Evolutionary conservation across 2,329 filamentous ascomycete species (phyloP).

Genomic region (Claviceps quebecensis): DNA sequence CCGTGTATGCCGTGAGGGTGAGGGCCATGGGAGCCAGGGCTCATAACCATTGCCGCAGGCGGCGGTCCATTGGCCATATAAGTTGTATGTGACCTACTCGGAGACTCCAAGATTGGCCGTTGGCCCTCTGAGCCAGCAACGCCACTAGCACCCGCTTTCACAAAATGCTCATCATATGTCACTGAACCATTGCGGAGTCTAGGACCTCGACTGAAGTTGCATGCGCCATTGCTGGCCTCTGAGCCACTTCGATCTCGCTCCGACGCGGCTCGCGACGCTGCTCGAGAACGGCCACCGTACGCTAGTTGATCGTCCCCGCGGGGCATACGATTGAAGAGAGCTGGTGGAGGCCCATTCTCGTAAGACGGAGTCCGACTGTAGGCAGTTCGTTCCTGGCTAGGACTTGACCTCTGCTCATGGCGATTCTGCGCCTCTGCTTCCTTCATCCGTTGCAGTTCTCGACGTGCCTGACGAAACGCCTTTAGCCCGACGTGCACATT

Average conservation of each 20-base stretch:
- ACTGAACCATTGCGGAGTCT: constrained; percentile 25
- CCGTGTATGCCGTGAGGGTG: too few relatives aligned
- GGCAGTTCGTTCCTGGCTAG: constrained; percentile 11
- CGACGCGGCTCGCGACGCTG: constrained; percentile 19
- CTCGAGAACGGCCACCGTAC: constrained; percentile 15
- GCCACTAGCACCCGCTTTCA: constrained; percentile 2
- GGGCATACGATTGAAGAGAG: constrained; percentile 29
- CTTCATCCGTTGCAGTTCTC: constrained; percentile 41
- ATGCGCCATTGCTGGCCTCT: constrained; percentile 34
- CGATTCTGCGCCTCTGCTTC: constrained; percentile 35
- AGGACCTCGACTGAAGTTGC: constrained; percentile 25
- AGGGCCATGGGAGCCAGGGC: background rate
- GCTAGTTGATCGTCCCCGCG: constrained; percentile 25
- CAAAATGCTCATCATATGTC: constrained; percentile 23
- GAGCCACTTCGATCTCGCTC: constrained; percentile 42
- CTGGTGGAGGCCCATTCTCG: constrained; percentile 30
- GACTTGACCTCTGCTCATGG: constrained; percentile 13
- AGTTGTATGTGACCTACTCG: background rate
- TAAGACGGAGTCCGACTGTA: constrained; percentile 25
- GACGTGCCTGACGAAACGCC: constrained; percentile 42
- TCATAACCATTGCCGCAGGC: background rate
- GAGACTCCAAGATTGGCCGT: constrained; percentile 1
- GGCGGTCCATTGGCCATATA: background rate
- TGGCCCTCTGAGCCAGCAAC: background rate
- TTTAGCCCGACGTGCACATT: constrained; percentile 36